Base-by-base conservation (phyloP, 2,329 filamentous ascomycete genomes). In the Penicillium sp. region DNA sequence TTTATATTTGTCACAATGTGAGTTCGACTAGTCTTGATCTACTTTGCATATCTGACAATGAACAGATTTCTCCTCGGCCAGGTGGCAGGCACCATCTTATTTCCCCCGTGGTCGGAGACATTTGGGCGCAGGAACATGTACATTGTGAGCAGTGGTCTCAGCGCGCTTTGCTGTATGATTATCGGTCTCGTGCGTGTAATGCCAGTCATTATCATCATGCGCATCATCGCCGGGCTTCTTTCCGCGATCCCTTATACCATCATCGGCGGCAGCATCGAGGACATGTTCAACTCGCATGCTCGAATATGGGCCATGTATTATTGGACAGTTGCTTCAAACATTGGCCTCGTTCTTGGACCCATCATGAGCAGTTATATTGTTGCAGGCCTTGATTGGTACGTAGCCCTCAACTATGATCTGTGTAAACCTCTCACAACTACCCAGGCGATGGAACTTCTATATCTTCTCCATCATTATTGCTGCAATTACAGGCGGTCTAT, bases 241-340 rank as follows among this genome's bases (percentile, higher is more conserved):
- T 80, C 79, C 0, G 77, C 79, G 4, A 74, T 80, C 12, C 79
- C 79, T 2, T 73, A 77, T 0, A 76, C 78, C 22, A 77, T 81
- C 6, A 74, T 77, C 9, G 72, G 76, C 0, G 78, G 80, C 1
- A 79, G 75, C 47, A 72, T 81, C 31, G 79, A 82, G 56, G 79
- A 82, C 57, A 74, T 82, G 64, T 81, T 75, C 67, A 75, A 79
- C 53, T 70, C 73, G 2, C 69, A 71, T 51, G 69, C 68, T n/a
- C 71, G 79, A 14, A 74, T 80, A 8, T 81, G 77, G 77, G 63
- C 77, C 14, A 69, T 82, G 9, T 77, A 76, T 51, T 62, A 73
- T 7, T 81, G 79, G 78, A 73, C 75, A 30, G 67, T 72, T 22
- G 70, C 70, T 9, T 72, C 77, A 1, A 79, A 77, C 2, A 61